Base-by-base conservation (phyloP, 805 yeast genomes). In the Metschnikowia amazonensis region DNA sequence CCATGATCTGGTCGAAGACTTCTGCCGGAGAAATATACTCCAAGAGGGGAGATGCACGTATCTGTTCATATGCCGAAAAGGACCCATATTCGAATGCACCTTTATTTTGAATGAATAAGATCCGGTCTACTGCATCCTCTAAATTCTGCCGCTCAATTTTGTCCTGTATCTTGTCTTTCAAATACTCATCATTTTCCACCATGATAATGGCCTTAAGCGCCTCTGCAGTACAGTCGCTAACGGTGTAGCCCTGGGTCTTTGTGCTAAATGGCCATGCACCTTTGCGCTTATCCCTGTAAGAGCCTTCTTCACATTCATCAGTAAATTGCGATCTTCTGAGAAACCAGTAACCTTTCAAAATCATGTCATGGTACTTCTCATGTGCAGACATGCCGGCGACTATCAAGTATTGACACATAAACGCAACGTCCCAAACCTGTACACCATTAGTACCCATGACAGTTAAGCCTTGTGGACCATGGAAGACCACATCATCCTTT, bases 211-310 rank as follows among this genome's bases (percentile, higher is more conserved):
- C 97, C 61, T 94, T 94, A 52, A 90, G 69, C 0, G 97, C 87
- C 63, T 92, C 99, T 0, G 97, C 96, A 0, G 99, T 92, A 66
- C 98, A 92, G 63, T 94, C 99, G 56, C 95, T 81, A 2, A 94
- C 99, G 0, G 96, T 86, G 59, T 92, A 94, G 0, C 99, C 99
- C 67, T 94, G 99, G 4, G 84, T 83, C 57, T 90, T 89, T 0
- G 98, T 94, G 42, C 96, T 86, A 62, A 92, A 94, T 0, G 97
- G 97, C 95, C 96, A 94, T 1, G 88, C 95, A 16, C 99, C 99
- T 34, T 70, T 73, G 43, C 98, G 71, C 47, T 74, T 76, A 60
- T 94, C 98, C 55, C 99, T 75, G 65, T 75, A 92, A 42, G 89
- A 81, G 7, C 89, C 95, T 1, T 74, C 77, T 3, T 65, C 86